Evolutionary conservation across 2,329 filamentous ascomycete genomes (phyloP), one percentile per base, ranked within the genome.

Genomic region (Cercospora sp.): DNA sequence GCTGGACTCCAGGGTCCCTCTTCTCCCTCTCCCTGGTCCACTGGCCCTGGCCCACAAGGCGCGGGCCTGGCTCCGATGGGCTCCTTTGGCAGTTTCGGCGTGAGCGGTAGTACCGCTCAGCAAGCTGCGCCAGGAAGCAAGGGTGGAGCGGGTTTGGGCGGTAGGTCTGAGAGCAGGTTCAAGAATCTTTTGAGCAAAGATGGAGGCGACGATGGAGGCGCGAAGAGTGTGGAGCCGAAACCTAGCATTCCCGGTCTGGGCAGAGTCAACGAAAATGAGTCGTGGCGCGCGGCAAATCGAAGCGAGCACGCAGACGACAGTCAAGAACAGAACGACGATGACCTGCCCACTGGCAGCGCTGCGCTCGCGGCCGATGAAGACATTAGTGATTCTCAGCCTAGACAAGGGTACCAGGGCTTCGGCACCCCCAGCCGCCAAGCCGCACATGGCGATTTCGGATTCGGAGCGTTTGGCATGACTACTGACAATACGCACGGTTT

Each of bases 1-100:
- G 80, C 83, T 60, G 83, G 83, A 0, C 73, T 84, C 18, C 81
- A 80, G 68, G 81, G 81, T 26, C 79, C 84, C 13, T 79, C 81
- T 48, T 88, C 86, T 12, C 85, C 81, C 45, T 88, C 86, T 13
- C 85, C 87, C 8, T 90, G 87, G 87, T 83, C 85, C 23, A 81
- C 86, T 31, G 85, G 87, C 30, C 62, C 65, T 13, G 70, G 65
- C 20, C 85, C 87, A 23, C 87, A 87, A 64, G 84, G 84, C 60
- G 86, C 89, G 53, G 86, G 88, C 12, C 88, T 91, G 73, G 86
- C 89, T 6, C 88, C 89, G 1, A 91, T 94, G 84, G 93, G 94
- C 36, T 90, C 90, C 23, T 99, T 99, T 80, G 94, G 94, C 10
- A 95, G 89, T 75, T 98, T 98, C 79, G 90, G 91, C n/a, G 79